Evolutionary conservation across 495 filamentous ascomycete genomes (phyloP).

Genomic region (Neurospora sp.): DNA sequence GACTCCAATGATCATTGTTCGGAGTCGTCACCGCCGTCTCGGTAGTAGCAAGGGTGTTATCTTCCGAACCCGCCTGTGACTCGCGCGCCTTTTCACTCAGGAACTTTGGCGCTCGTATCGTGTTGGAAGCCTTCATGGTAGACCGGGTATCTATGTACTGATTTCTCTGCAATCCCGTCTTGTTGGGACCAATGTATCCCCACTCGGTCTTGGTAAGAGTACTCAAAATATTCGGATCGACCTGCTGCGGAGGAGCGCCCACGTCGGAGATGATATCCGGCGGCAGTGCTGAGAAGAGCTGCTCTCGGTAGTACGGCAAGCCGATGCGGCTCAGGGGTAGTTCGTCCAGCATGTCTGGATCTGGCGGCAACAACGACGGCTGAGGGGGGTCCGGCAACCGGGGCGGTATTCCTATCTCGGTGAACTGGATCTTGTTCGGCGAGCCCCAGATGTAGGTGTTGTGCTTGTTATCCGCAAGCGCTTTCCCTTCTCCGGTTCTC

Average conservation of each 20-base stretch:
- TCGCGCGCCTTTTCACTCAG: slow-evolving; percentile 83
- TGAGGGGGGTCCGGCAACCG: slow-evolving; percentile 61
- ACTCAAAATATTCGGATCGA: slow-evolving; percentile 63
- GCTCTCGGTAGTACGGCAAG: slow-evolving; percentile 87
- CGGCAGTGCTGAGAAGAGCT: slow-evolving; percentile 82
- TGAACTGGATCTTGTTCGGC: slow-evolving; percentile 78
- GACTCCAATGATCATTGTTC: slow-evolving; percentile 47
- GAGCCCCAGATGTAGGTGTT: slow-evolving; percentile 87
- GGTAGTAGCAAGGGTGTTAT: slow-evolving; percentile 39
- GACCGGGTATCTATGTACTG: slow-evolving; percentile 72
- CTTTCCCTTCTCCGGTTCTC: slow-evolving; percentile 81
- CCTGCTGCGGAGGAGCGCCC: slow-evolving; percentile 65
- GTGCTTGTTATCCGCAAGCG: slow-evolving; percentile 67
- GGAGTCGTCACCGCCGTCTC: slow-evolving; percentile 54
- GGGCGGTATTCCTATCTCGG: slow-evolving; percentile 67
- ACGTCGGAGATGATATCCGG: slow-evolving; percentile 70
- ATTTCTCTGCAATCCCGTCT: slow-evolving; percentile 61
- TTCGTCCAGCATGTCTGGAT: slow-evolving; percentile 42
- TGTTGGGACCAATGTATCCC: slow-evolving; percentile 67
- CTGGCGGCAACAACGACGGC: slow-evolving; percentile 32
- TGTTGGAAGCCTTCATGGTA: slow-evolving; percentile 42
- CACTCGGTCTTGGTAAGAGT: slow-evolving; percentile 58
- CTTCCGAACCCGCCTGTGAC: slow-evolving; percentile 41
- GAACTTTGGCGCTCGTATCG: slow-evolving; percentile 67
- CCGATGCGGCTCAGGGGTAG: slow-evolving; percentile 69